Evolutionary conservation across 163 green algal species (phyloP).

Genomic region (Scenedesmus sp.): DNA sequence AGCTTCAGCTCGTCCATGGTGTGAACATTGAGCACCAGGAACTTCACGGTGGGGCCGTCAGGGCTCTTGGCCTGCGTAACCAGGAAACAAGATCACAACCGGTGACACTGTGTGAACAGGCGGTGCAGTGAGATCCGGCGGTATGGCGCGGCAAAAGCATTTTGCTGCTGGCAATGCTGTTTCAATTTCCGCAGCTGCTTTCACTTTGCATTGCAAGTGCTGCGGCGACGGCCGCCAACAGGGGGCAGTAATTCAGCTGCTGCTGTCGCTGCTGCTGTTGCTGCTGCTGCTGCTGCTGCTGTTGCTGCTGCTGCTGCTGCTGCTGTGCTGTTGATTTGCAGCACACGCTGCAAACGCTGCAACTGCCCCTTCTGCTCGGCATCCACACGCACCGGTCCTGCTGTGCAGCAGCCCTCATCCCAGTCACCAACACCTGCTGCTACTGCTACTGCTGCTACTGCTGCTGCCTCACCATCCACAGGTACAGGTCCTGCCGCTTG

Average conservation of each 20-base stretch:
- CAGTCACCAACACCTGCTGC: conserved; percentile 70
- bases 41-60: conserved; percentile 89
- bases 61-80: conserved; percentile 78
- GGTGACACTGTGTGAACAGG: no score
- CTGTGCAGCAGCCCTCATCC: conserved; percentile 85
- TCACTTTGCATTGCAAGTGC: not conserved
- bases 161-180: no score
- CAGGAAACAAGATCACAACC: not conserved
- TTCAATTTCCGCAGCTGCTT: no score
- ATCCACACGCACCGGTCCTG: conserved; percentile 97
- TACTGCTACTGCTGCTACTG: not conserved
- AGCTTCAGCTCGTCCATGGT: conserved; percentile 98
- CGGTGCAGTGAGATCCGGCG: no score
- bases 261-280: not conserved
- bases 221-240: not conserved
- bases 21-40: conserved; percentile 91
- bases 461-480: conserved; percentile 80
- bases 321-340: not conserved
- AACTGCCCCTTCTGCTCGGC: not conserved
- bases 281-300: not conserved
- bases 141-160: no score
- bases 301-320: not conserved
- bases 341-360: not conserved
- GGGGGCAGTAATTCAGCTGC: not conserved
- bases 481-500: conserved; percentile 95